A percentile compares a stretch with the other conserved stretches of the same genome.
Evolutionary conservation across 2,329 filamentous ascomycete genomes (phyloP).

Genomic region (Cercospora beticola): DNA sequence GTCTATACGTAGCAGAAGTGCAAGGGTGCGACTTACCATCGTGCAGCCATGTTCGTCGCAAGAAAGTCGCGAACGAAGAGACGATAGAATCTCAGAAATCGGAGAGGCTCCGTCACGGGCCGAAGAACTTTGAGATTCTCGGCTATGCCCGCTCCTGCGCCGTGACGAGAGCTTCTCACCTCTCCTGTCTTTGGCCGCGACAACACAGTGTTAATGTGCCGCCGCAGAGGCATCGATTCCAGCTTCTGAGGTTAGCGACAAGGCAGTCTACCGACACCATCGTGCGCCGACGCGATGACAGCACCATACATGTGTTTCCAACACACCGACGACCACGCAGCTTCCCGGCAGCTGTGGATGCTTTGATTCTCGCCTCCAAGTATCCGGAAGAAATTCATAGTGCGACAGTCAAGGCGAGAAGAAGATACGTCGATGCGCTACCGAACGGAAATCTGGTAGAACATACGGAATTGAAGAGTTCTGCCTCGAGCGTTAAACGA

Average conservation of each 20-base stretch:
- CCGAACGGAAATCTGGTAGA: not conserved
- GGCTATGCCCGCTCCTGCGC: not conserved
- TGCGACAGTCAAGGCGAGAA: not conserved
- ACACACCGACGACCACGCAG: not conserved
- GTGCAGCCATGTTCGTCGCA: constrained; percentile 17
- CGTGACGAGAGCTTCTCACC: not conserved
- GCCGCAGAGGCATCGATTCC: too few species aligned
- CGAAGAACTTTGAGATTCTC: not conserved
- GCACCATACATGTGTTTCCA: not conserved
- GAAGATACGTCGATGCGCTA: not conserved
- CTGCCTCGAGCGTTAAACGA: not conserved
- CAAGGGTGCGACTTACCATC: constrained; percentile 21
- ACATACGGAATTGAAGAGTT: not conserved
- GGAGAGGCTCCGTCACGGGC: not conserved
- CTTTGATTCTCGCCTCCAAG: not conserved
- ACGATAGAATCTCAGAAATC: constrained; percentile 13
- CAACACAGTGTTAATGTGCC: not conserved
- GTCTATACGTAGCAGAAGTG: not conserved
- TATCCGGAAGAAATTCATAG: not conserved
- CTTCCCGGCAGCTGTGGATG: not conserved
- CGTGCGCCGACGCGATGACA: not conserved
- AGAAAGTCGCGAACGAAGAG: constrained; percentile 8
- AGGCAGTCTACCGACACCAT: not conserved
- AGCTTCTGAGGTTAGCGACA: not conserved
- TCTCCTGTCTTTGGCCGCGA: not conserved